These are phyloP conservation scores for Sporothrix pseudoabietina DNA, from an alignment of 2,329 filamentous ascomycete species.

Conservation along the genomic window DNA sequence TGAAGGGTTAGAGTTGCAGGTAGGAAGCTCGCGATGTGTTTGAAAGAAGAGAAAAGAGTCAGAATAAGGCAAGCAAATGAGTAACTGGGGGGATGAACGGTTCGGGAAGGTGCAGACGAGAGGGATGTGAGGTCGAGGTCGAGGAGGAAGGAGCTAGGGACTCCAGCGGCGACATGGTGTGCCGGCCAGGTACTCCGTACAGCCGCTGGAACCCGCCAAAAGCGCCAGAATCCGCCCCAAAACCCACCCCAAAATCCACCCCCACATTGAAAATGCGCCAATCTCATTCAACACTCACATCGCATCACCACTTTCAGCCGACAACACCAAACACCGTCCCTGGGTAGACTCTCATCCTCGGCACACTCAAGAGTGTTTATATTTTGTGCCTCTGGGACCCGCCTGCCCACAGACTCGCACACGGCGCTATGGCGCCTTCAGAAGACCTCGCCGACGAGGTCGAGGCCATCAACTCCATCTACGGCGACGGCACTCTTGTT, in stretches of 20 bases:
- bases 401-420: not conserved
- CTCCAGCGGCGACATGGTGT: constrained; percentile 7
- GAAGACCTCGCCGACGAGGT: constrained; percentile 71
- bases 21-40: not conserved
- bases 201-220: constrained; percentile 1
- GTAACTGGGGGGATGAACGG: not conserved
- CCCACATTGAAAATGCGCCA: not conserved
- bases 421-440: constrained; percentile 40
- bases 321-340: not conserved
- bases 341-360: not conserved
- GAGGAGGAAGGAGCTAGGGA: constrained; percentile 8
- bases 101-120: constrained; percentile 15
- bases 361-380: not conserved
- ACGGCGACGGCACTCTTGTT: constrained; percentile 66
- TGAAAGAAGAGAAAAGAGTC: too few species aligned
- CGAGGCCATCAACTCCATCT: constrained; percentile 83
- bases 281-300: not conserved
- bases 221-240: not conserved
- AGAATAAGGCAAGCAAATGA: not conserved
- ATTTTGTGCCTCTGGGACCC: not conserved
- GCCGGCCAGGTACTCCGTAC: constrained; percentile 10
- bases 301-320: not conserved
- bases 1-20: not conserved
- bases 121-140: not conserved
- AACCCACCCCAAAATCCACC: constrained; percentile 6